phyloP scores from a whole-genome alignment of 305 asterid genomes.

The Solanum chacoense region DNA sequence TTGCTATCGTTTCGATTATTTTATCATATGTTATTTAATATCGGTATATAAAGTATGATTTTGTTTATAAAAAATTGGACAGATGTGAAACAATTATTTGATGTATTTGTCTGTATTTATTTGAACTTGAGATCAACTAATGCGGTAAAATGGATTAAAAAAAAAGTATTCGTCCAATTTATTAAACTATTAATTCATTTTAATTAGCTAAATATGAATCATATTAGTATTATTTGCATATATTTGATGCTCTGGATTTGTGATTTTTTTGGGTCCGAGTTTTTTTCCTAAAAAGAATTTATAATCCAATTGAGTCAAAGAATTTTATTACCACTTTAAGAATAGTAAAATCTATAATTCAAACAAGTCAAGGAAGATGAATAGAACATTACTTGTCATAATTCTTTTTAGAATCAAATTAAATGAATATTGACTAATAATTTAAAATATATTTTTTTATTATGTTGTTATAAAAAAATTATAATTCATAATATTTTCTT shows the following conservation, averaged over 20 bases:
- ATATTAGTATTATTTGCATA: neutral
- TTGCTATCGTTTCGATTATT: neutral
- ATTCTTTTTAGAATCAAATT: neutral
- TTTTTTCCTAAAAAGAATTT: neutral
- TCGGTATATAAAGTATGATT: neutral
- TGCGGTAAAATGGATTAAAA: neutral
- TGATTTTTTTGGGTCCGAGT: neutral
- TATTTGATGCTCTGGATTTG: neutral
- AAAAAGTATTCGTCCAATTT: neutral
- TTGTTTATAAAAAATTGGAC: neutral
- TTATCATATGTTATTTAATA: neutral
- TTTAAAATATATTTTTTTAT: rapidly evolving
- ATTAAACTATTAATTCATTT: neutral
- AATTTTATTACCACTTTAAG: neutral
- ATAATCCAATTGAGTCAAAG: neutral
- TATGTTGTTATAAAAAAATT: no score
- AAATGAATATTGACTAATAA: no score
- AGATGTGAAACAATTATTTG: neutral
- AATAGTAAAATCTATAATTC: neutral
- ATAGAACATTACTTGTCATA: neutral
- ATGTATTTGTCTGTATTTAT: neutral
- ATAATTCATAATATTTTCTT: no score
- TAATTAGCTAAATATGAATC: neutral
- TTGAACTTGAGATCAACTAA: neutral
- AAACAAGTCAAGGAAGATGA: neutral